Evolutionary conservation across 768 basidiomycete genomes (phyloP), one percentile per base, ranked within the genome.

Genomic region (Boletus coccyginus): DNA sequence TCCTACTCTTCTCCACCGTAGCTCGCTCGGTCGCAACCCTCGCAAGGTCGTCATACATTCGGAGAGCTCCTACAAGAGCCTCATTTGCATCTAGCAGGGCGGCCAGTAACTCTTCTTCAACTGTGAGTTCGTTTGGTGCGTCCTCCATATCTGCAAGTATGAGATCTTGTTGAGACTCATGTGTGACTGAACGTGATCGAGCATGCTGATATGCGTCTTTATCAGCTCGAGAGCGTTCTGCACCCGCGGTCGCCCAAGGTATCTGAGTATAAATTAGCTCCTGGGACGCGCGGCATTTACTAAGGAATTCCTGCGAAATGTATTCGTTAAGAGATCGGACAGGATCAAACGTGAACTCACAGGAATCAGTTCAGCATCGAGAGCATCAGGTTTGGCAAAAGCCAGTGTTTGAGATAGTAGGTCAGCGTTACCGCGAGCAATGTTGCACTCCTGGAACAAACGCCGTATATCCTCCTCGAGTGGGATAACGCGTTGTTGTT

Each of bases 251-350:
- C 5, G 94, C 94, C 94, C 94, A 96, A 8, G 89, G 85, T 63
- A 97, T 94, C 71, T 95, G 94, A 12, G 88, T 85, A 60, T 78
- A 87, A 29, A 96, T 84, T 12, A 94, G 80, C 57, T 94, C 93
- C 70, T 93, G 92, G 3, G 91, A 93, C 4, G 82, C 78, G 32
- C 83, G 80, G 67, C 92, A 94, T 65, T 91, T 90, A 16, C 70
- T 64, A 63, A 90, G 83, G 65, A 94, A 94, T 73, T 95, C 94
- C 92, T 96, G 66, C 1, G 19, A 36, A n/a, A 31, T 29, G 29
- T 1, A 17, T 43, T 57, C 1, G 10, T 60, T 13, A 32, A 27
- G 32, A 19, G 11, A 53, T 47, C 17, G 17, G 9, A 53, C 17
- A 32, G 2, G 33, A 40, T 19, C 21, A 33, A 17, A 29, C 31